Conservation (phyloP, 2,329 filamentous ascomycete species). For the Paracamarosporium sp. region DNA sequence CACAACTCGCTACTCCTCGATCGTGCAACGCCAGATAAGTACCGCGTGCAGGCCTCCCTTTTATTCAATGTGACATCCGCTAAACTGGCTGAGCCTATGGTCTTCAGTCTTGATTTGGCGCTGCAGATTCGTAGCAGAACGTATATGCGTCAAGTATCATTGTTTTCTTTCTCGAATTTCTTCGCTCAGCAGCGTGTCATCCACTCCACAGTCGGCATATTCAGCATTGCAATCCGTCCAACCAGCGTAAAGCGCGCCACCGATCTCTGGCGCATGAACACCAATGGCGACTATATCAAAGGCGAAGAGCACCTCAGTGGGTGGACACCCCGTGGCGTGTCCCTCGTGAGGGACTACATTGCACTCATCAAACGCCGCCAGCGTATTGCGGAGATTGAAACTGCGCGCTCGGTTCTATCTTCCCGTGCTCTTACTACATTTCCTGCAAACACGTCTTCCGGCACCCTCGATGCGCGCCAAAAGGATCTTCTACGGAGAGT, state of each 20-base stretch:
- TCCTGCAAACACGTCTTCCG: conserved; percentile 18
- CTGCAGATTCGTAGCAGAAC: conserved; percentile 84
- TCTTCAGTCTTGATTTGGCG: conserved; percentile 80
- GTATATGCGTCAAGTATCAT: conserved; percentile 83
- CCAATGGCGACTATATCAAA: conserved; percentile 92
- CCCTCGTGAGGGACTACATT: conserved; percentile 88
- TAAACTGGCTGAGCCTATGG: conserved; percentile 86
- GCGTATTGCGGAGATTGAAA: conserved; percentile 81
- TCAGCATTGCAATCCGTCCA: conserved; percentile 84
- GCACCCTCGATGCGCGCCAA: conserved; percentile 41
- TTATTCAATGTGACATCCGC: conserved; percentile 85
- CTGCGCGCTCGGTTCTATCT: conserved; percentile 70
- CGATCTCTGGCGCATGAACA: conserved; percentile 96
- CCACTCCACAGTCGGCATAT: conserved; percentile 84
- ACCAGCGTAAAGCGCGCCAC: conserved; percentile 89
- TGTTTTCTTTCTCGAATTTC: conserved; percentile 81
- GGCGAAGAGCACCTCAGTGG: conserved; percentile 85
- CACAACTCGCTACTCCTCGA: conserved; percentile 94
- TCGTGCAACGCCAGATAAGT: conserved; percentile 89
- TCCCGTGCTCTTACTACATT: conserved; percentile 51
- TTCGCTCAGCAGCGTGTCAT: conserved; percentile 76
- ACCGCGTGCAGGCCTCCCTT: conserved; percentile 85
- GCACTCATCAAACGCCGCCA: conserved; percentile 74
- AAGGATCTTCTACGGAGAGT: conserved; percentile 58
- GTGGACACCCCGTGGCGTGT: conserved; percentile 90